Base-by-base conservation (phyloP, 305 asterid genomes). In the Caryopteris hybrid region DNA sequence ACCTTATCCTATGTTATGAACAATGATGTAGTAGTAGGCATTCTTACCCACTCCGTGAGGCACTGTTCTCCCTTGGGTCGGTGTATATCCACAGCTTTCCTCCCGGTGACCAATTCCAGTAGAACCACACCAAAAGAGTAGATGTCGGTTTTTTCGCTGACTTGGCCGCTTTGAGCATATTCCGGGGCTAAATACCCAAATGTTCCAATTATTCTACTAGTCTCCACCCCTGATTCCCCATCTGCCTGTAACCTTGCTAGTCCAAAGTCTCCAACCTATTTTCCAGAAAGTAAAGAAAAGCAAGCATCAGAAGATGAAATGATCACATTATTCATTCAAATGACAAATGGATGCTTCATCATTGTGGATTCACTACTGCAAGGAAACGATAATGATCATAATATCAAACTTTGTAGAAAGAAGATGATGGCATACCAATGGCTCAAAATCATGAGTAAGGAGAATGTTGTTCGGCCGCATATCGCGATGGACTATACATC, bases 401-500 rank as follows among this genome's bases (percentile, higher is more conserved):
- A 0, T 5, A 63, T 3, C 16, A 3, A 14, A 22, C 20, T n/a
- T 51, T n/a, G 22, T 11, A 6, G 38, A 11, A 50, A 39, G 6
- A 60, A 50, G 54, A 73, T 31, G 60, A 57, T 11, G 27, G 63
- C 83, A 8, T 83, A 92, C 97, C 58, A 92, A 71, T 55, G 98
- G 88, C 79, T 90, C 98, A 65, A 92, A 92, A 80, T 92, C 98
- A 64, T 92, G 98, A 34, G 96, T 92, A 72, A 92, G 90, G 76
- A 92, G 95, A 79, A 92, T 90, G 84, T 90, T 92, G 76, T 86
- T 92, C 13, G 98, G 97, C 46, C 97, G 52, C 93, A 92, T 66
- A 61, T 90, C 98, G 22, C 96, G 97, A 72, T 92, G 97, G 71
- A 92, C 91, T 69, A 90, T 90, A 62, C 96, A 86, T 34, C 98